A percentile compares a stretch with the other conserved stretches of the same genome.
phyloP scores from a whole-genome alignment of 176 grass and related monocot genomes.

The Phoenix dactylifera region DNA sequence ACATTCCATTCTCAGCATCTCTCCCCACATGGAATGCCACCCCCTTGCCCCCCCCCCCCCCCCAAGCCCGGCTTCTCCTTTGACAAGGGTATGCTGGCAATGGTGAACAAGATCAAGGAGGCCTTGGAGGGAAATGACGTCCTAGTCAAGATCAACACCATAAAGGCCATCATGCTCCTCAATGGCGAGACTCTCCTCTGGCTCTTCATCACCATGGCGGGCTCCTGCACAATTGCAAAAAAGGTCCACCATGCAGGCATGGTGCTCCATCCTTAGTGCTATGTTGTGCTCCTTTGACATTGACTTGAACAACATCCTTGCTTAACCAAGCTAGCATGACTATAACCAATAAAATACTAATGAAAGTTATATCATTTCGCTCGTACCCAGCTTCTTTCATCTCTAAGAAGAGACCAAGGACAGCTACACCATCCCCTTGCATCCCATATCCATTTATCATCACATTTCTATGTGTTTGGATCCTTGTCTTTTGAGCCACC shows the following conservation, averaged over 20 bases:
- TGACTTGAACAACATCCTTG: constrained; percentile 49
- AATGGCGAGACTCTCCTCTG: too few species aligned
- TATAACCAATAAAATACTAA: constrained; percentile 52
- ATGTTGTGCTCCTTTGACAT: constrained; percentile 38
- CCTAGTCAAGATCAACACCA: too few species aligned
- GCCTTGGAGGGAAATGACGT: too few species aligned
- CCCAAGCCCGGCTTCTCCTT: too few species aligned
- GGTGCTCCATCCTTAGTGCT: constrained; percentile 47
- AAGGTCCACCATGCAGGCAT: constrained; percentile 61
- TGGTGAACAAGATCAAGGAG: too few species aligned
- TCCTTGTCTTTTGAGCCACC: constrained; percentile 33
- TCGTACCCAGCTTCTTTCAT: constrained; percentile 38
- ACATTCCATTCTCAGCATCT: too few species aligned
- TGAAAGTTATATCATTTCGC: constrained; percentile 51
- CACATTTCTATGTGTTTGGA: constrained; percentile 39
- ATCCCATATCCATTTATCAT: constrained; percentile 67
- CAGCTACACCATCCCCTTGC: constrained; percentile 40
- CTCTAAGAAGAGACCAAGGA: constrained; percentile 37
- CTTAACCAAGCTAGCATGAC: constrained; percentile 45
- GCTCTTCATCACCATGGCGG: too few species aligned
- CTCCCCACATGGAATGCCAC: too few species aligned
- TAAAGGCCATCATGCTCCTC: too few species aligned
- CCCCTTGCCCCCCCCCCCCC: too few species aligned
- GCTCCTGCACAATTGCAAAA: constrained; percentile 12
- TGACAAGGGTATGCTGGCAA: too few species aligned